Conservation (phyloP, 768 basidiomycete species). For the Mycena rosella region DNA sequence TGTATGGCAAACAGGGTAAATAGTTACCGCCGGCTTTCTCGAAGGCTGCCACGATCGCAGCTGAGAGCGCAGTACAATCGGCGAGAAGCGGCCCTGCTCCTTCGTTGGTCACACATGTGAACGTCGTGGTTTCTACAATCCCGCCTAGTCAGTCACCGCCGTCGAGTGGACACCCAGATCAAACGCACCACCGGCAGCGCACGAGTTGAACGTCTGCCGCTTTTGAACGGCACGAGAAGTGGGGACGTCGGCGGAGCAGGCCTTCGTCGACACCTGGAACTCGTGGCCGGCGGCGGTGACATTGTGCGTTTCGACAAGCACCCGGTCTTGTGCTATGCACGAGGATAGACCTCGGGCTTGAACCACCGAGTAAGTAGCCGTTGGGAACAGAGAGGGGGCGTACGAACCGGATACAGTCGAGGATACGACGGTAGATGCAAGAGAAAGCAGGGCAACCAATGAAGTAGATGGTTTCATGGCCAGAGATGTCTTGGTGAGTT, state of each 20-base stretch:
- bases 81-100: constrained; percentile 1
- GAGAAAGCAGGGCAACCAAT: constrained; percentile 1
- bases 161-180: not conserved
- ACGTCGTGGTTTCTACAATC: not conserved
- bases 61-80: constrained; percentile 6
- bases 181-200: not conserved
- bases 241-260: constrained; percentile 14
- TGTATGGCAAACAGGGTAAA: not conserved
- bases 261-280: constrained; percentile 21
- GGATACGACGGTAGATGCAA: not conserved
- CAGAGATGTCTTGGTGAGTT: constrained; percentile 1
- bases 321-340: not conserved
- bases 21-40: not conserved
- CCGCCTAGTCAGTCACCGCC: not conserved
- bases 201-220: constrained; percentile 2
- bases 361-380: not conserved
- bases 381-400: not conserved
- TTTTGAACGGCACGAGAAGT: not conserved
- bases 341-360: constrained; percentile 1
- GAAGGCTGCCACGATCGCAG: not conserved
- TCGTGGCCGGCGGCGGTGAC: constrained; percentile 21
- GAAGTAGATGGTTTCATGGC: not conserved
- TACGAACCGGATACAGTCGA: not conserved
- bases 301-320: constrained; percentile 28
- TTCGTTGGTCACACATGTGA: constrained; percentile 3